A percentile compares a stretch with the other conserved stretches of the same genome.
These are phyloP conservation scores for Kitagawia praeruptora DNA, from an alignment of 129 eudicot genomes.

Conservation along the genomic window DNA sequence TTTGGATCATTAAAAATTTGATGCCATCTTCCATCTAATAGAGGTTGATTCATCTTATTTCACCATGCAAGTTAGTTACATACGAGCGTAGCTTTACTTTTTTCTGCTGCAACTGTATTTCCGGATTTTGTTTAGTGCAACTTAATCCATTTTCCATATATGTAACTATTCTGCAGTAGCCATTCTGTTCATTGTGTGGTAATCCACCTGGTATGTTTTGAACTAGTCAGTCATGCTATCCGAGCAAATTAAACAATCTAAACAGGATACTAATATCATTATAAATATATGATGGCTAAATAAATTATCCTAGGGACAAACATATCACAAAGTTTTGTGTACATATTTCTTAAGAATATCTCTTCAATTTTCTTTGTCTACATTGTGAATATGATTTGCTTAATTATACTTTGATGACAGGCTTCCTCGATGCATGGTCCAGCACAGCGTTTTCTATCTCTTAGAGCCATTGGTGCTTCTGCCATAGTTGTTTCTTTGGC, in stretches of 20 bases:
- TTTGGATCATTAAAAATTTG: not conserved
- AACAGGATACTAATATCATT: not conserved
- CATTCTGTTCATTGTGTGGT: not conserved
- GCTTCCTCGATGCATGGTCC: conserved; percentile 71
- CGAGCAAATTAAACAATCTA: not conserved
- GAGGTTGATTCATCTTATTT: not conserved
- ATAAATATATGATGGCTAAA: not conserved
- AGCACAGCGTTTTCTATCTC: conserved; percentile 61
- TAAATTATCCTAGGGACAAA: not conserved
- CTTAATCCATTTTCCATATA: not conserved
- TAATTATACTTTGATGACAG: conserved; percentile 24
- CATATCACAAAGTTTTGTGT: not conserved
- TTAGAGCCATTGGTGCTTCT: conserved; percentile 92
- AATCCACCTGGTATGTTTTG: not conserved
- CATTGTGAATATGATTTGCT: not conserved
- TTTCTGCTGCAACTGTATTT: not conserved
- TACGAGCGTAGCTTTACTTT: not conserved
- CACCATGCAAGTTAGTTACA: not conserved
- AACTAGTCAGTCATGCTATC: not conserved
- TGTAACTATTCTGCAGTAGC: not conserved
- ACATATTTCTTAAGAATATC: not conserved
- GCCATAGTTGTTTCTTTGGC: conserved; percentile 85
- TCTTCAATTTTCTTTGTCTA: too few relatives aligned
- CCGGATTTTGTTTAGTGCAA: not conserved
- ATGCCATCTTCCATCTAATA: not conserved